Conservation (phyloP, 164 flowering plant genomes). For the Protea cynaroides region DNA sequence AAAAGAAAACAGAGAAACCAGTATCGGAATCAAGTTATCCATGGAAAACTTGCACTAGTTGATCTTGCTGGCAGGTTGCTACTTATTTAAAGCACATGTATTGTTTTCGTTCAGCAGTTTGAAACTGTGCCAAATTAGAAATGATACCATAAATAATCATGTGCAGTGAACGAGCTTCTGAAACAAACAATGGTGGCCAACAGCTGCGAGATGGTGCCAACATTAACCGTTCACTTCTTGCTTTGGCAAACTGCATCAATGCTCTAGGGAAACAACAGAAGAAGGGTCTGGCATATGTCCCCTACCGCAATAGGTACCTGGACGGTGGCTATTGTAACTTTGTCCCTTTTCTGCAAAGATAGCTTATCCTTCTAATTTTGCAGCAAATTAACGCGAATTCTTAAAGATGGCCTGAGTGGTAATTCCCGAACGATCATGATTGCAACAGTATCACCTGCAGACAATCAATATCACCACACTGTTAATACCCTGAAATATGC, state of each 20-base stretch:
- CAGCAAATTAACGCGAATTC: conserved; percentile 90
- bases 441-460: conserved; percentile 83
- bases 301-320: conserved; percentile 81
- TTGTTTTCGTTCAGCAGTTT: conserved; percentile 4
- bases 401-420: conserved; percentile 93
- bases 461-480: conserved; percentile 78
- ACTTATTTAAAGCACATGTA: background rate
- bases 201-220: conserved; percentile 94
- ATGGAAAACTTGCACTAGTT: conserved; percentile 89
- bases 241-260: conserved; percentile 91
- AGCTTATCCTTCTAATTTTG: conserved; percentile 20
- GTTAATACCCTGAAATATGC: conserved; percentile 91
- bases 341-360: conserved; percentile 6
- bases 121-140: background rate
- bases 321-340: conserved; percentile 2
- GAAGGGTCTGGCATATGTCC: conserved; percentile 95
- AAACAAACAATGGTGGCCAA: conserved; percentile 84
- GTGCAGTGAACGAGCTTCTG: conserved; percentile 87
- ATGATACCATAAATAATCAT: conserved; percentile 8
- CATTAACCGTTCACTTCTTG: conserved; percentile 88
- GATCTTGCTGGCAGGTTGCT: conserved; percentile 86
- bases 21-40: conserved; percentile 61
- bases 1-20: conserved; percentile 59
- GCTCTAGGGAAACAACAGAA: conserved; percentile 90
- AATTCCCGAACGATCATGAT: conserved; percentile 90